A percentile compares a stretch with the other conserved stretches of the same genome.
Conservation (phyloP, 2,329 filamentous ascomycete genomes). For the Monascus ruber region DNA sequence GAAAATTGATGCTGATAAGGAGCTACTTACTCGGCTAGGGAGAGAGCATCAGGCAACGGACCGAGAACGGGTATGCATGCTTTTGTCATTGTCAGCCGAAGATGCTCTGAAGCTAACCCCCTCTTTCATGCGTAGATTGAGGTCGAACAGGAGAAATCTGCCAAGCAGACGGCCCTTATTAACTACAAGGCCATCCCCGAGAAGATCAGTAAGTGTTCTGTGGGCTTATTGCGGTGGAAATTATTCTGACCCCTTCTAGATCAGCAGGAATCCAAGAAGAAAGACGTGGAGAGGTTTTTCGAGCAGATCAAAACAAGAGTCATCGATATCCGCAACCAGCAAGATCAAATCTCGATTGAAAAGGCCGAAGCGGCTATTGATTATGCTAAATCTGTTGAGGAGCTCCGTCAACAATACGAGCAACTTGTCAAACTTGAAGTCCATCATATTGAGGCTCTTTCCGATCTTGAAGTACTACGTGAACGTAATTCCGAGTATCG, state of each 20-base stretch:
- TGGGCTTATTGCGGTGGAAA: slow-evolving; percentile 1
- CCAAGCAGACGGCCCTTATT: slow-evolving; percentile 54
- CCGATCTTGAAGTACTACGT: slow-evolving; percentile 61
- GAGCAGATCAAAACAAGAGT: slow-evolving; percentile 38
- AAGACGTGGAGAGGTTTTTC: slow-evolving; percentile 29
- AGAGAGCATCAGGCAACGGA: slow-evolving; percentile 13
- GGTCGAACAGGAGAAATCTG: slow-evolving; percentile 49
- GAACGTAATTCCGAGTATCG: slow-evolving; percentile 52
- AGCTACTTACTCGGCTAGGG: slow-evolving; percentile 10
- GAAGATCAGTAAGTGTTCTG: slow-evolving; percentile 52
- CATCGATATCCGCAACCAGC: slow-evolving; percentile 40
- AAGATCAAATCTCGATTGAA: slow-evolving; percentile 45
- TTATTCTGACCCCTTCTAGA: slow-evolving; percentile 23
- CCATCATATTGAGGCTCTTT: slow-evolving; percentile 65
- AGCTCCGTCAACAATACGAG: slow-evolving; percentile 51
- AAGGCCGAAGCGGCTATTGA: slow-evolving; percentile 46
- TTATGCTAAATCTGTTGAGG: slow-evolving; percentile 46
- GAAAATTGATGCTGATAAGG: slow-evolving; percentile 19
- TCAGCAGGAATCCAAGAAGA: slow-evolving; percentile 36
- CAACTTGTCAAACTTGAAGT: slow-evolving; percentile 59
- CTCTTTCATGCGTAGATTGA: slow-evolving; percentile 11
- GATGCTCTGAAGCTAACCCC: slow-evolving; percentile 3
- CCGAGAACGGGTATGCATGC: slow-evolving; percentile 33
- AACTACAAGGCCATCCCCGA: slow-evolving; percentile 57
- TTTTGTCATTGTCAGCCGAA: not conserved